Base-by-base conservation (phyloP, 1,284 basidiomycete genomes). In the Coriolopsis trogii region DNA sequence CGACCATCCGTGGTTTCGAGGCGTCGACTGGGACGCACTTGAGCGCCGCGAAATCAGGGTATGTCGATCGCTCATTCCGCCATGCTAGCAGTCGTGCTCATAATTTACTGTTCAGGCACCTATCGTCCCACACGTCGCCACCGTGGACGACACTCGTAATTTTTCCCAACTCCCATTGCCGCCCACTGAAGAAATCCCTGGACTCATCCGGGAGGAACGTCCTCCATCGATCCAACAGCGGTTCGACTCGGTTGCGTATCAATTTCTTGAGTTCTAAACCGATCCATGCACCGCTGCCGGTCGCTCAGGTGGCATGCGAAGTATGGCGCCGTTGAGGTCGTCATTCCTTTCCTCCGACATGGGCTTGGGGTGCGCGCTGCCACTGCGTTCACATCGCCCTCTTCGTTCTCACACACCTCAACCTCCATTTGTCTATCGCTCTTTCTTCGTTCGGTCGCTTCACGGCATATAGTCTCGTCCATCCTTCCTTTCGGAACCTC, bases 1-100 rank as follows among this genome's bases (percentile, higher is more conserved):
- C 43, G 90, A 93, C 31, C 96, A 98, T 59, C 87, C 95, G 1
- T 99, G 97, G 85, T 95, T 99, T 67, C 87, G 93, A 60, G 93
- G 93, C 41, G 93, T 95, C 34, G 91, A 95, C 62, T 95, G 93
- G 83, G 89, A 88, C 58, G 87, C 88, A 1, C 68, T 92, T 33
- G 89, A 91, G 65, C 81, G 85, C 30, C 80, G 86, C 41, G 88
- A 91, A 68, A 92, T 92, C 50, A 80, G 85, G 67, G 89, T 87
- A 61, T 63, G 75, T 56, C 13, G 24, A 41, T 31, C 40, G 29
- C 42, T 39, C 9, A n/a, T 49, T 40, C 56, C 41, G 55, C 12
- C n/a, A 34, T 41, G 61, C 38, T 25, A 10, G n/a, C 26, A 42
- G 36, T 18, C 16, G 23, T 12, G 24, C 23, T 20, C 16, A 23